These are phyloP conservation scores for Globisporangium polare DNA, from an alignment of 352 stramenopile genomes.

Conservation along the genomic window DNA sequence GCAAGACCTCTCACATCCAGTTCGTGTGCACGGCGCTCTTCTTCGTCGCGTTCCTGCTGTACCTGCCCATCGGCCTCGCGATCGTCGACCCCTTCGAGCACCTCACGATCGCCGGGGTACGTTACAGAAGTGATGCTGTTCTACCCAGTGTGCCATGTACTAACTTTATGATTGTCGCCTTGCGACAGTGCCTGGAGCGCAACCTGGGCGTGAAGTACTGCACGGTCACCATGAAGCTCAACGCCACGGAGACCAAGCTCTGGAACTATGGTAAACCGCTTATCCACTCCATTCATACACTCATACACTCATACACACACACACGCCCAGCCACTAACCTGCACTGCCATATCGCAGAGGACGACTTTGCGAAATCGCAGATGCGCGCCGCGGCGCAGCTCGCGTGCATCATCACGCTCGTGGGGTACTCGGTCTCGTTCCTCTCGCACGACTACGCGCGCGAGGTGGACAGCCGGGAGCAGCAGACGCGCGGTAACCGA, in stretches of 20 bases:
- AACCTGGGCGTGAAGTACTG: conserved; percentile 60
- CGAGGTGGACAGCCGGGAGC: conserved; percentile 5
- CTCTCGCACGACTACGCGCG: conserved; percentile 49
- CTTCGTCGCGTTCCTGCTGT: conserved; percentile 64
- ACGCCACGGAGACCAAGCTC: conserved; percentile 62
- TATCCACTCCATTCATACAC: background rate
- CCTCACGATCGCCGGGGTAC: conserved; percentile 40
- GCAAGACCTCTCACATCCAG: conserved; percentile 35
- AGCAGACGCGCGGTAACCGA: background rate
- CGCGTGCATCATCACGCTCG: conserved; percentile 63
- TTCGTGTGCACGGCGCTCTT: conserved; percentile 39
- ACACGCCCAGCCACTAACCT: background rate
- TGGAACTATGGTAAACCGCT: conserved; percentile 55
- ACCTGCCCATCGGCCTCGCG: conserved; percentile 58
- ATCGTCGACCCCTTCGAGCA: conserved; percentile 35
- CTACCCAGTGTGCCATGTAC: background rate
- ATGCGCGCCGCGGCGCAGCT: conserved; percentile 63
- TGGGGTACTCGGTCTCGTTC: conserved; percentile 70
- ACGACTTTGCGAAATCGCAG: conserved; percentile 46
- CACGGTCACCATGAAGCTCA: conserved; percentile 43
- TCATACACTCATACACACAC: background rate
- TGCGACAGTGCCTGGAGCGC: conserved; percentile 40
- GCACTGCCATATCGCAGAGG: conserved; percentile 19
- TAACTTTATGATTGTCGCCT: background rate
- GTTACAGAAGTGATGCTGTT: background rate